Conservation (phyloP, 2,329 filamentous ascomycete species). For the Fusarium beomiforme region DNA sequence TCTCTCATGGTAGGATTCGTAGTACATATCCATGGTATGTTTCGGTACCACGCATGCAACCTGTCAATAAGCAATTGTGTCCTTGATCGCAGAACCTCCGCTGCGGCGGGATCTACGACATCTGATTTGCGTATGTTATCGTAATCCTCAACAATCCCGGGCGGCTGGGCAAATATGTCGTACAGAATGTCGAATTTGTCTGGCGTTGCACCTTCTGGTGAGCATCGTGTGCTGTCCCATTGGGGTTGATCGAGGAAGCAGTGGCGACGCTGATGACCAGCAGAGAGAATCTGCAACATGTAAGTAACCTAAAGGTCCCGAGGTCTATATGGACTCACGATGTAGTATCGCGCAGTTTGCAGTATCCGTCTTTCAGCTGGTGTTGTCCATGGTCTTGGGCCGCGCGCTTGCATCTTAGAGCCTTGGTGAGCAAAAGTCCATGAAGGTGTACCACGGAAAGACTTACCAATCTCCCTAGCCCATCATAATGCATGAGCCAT, state of each 20-base stretch:
- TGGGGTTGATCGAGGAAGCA: slow-evolving; percentile 24
- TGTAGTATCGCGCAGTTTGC: slow-evolving; percentile 11
- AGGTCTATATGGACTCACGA: neutral
- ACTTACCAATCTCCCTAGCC: slow-evolving; percentile 12
- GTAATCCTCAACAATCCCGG: slow-evolving; percentile 1
- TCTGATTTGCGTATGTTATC: neutral
- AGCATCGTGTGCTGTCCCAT: neutral
- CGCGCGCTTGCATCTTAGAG: slow-evolving; percentile 18
- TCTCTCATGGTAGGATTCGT: neutral
- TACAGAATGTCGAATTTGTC: slow-evolving; percentile 2
- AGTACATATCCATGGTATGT: slow-evolving; percentile 1
- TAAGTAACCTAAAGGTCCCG: neutral
- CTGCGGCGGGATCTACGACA: neutral
- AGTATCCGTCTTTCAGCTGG: slow-evolving; percentile 8
- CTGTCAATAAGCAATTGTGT: neutral
- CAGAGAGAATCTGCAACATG: slow-evolving; percentile 10
- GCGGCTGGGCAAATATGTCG: slow-evolving; percentile 13
- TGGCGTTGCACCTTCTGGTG: neutral
- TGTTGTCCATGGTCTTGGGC: neutral
- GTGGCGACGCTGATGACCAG: slow-evolving; percentile 18
- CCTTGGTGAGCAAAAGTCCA: neutral
- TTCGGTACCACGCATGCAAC: slow-evolving; percentile 1
- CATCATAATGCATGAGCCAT: slow-evolving; percentile 28
- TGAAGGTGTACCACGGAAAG: fast-evolving
- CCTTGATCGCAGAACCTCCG: neutral